Evolutionary conservation across 352 stramenopile species (phyloP).

Genomic region (Phytopythium cucurbitacearum): DNA sequence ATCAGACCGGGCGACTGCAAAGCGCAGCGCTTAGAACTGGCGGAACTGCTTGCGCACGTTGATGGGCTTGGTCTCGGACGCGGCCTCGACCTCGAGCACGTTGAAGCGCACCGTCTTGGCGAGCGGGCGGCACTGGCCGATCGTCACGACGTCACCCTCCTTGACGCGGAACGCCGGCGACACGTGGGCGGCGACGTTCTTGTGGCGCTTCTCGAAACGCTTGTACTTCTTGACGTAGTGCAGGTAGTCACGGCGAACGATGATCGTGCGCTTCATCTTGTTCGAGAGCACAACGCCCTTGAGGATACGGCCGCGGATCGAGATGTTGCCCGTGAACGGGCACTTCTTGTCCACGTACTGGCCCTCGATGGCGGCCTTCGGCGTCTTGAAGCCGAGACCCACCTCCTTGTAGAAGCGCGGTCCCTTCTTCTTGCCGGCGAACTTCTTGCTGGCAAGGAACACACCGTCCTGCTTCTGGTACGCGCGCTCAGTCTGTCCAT

Average conservation of each 20-base stretch:
- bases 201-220: constrained; percentile 99
- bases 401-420: constrained; percentile 97
- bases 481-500: constrained; percentile 94
- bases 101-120: constrained; percentile 99
- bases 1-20: constrained; percentile 4
- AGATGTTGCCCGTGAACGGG: constrained; percentile 99
- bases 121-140: constrained; percentile 99
- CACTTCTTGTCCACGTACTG: constrained; percentile 99
- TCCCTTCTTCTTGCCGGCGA: constrained; percentile 92
- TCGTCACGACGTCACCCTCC: constrained; percentile 99
- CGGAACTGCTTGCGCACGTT: constrained; percentile 99
- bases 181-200: constrained; percentile 98
- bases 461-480: constrained; percentile 99
- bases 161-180: constrained; percentile 98
- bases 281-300: constrained; percentile 98
- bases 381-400: constrained; percentile 99
- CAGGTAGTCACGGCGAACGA: constrained; percentile 99
- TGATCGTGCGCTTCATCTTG: constrained; percentile 99
- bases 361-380: constrained; percentile 91
- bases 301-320: constrained; percentile 97
- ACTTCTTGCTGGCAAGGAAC: constrained; percentile 97
- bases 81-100: constrained; percentile 96
- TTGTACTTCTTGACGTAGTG: constrained; percentile 99
- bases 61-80: constrained; percentile 93
- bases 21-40: constrained; percentile 89